These are phyloP conservation scores for Candida albicans DNA, from an alignment of 1,139 yeast species.

Conservation along the genomic window DNA sequence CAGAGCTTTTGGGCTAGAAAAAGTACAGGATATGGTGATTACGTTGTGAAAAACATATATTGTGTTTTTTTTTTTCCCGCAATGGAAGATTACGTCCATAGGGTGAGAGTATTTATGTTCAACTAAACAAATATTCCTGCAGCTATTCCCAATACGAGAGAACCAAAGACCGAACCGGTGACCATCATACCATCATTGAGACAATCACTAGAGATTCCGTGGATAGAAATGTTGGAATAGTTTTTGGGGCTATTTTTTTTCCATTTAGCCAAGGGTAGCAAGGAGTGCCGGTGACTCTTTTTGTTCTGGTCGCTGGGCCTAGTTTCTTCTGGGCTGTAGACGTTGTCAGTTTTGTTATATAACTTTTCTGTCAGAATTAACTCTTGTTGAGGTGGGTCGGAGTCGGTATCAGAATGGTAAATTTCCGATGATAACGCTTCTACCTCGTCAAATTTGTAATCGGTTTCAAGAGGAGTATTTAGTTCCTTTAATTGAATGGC, in stretches of 20 bases:
- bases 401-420: slow-evolving; percentile 16
- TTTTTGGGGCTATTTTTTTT: slow-evolving; percentile 7
- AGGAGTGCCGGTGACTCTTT: slow-evolving; percentile 2
- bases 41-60: slow-evolving; percentile 2
- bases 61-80: slow-evolving; percentile 1
- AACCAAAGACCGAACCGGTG: slow-evolving; percentile 4
- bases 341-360: slow-evolving; percentile 8
- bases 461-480: slow-evolving; percentile 18
- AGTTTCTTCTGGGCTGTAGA: not conserved
- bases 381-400: slow-evolving; percentile 8
- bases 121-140: slow-evolving; percentile 6
- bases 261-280: slow-evolving; percentile 1
- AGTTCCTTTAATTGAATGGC: slow-evolving; percentile 22
- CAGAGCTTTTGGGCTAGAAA: slow-evolving; percentile 40
- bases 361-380: slow-evolving; percentile 8
- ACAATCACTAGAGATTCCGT: slow-evolving; percentile 13
- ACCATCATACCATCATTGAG: slow-evolving; percentile 8
- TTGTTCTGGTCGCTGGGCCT: not conserved
- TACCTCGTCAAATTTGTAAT: slow-evolving; percentile 17
- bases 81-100: slow-evolving; percentile 16
- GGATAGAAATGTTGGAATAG: slow-evolving; percentile 12
- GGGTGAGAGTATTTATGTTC: slow-evolving; percentile 9
- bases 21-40: slow-evolving; percentile 23
- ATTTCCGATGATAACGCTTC: slow-evolving; percentile 19
- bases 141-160: slow-evolving; percentile 8